Evolutionary conservation across 2,329 filamentous ascomycete genomes (phyloP).

Genomic region (Aureobasidium sp.): DNA sequence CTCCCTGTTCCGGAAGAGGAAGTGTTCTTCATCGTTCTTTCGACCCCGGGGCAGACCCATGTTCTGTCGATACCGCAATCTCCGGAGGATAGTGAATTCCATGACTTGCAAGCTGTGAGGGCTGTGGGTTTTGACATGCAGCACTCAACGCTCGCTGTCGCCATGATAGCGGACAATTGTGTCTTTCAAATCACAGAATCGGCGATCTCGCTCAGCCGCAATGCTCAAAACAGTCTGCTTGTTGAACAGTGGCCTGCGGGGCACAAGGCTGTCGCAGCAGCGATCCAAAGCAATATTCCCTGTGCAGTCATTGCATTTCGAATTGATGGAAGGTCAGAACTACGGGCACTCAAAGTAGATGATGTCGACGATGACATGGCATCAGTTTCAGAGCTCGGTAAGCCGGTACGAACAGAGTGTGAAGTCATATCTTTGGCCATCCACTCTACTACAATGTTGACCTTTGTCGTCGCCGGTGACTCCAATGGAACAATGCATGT

Average conservation of each 20-base stretch:
- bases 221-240: slow-evolving; percentile 12
- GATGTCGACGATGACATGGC: neutral
- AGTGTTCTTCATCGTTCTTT: slow-evolving; percentile 29
- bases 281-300: slow-evolving; percentile 14
- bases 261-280: slow-evolving; percentile 18
- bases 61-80: slow-evolving; percentile 7
- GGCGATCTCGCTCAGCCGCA: slow-evolving; percentile 18
- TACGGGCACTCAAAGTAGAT: neutral
- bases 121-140: slow-evolving; percentile 18
- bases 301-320: slow-evolving; percentile 16
- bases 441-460: slow-evolving; percentile 16
- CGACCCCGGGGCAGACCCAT: slow-evolving; percentile 20
- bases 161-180: slow-evolving; percentile 14
- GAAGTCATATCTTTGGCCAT: slow-evolving; percentile 29
- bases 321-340: slow-evolving; percentile 2
- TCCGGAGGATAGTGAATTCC: slow-evolving; percentile 7
- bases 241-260: neutral
- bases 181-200: slow-evolving; percentile 23
- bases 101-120: neutral
- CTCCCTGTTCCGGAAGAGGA: slow-evolving; percentile 24
- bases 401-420: slow-evolving; percentile 15
- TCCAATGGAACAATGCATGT: slow-evolving; percentile 20
- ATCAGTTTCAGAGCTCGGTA: neutral
- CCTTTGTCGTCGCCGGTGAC: slow-evolving; percentile 24
- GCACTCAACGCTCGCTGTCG: slow-evolving; percentile 20